Evolutionary conservation across 176 grass and related monocot species (phyloP), one percentile per base, ranked within the genome.

Genomic region (Luzula sylvatica): DNA sequence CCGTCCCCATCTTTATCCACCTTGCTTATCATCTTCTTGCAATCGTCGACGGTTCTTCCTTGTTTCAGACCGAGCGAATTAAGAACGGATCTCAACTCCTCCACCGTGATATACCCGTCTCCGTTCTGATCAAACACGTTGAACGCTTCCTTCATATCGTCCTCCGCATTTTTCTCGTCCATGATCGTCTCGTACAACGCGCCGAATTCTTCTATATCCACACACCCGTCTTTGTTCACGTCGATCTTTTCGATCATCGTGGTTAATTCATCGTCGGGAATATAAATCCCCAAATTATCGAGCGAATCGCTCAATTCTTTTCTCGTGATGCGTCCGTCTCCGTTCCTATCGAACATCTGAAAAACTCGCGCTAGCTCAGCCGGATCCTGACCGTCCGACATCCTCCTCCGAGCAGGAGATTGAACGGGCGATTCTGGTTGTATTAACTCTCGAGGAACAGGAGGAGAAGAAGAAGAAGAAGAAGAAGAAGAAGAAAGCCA

Each of bases 51-150:
- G 0, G 80, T 80, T 32, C 63, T 74, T 3, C 85, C 80, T 18
- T 83, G 80, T 71, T 80, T 83, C 27, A 89, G 7, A 8, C 85
- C 85, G 16, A 89, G 71, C 67, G 79, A 83, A 42, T 75, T 42
- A 48, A 89, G 85, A 66, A 89, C 85, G 0, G 46, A 67, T 56
- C 75, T 54, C 13, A 88, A 65, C 62, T 88, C 85, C 18, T 88
- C 85, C 49, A 79, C 85, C 11, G 85, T 88, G 65, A 88, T 88
- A 69, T 75, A 88, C 38, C 85, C 79, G 51, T 88, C 79, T 40
- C 71, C 85, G 60, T 88, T 83, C 19, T 80, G 79, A 64, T 88
- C 85, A 53, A 88, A 88, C 74, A 88, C 85, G 0, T 59, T 73
- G 79, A 88, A 88, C 20, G 79, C 85, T 79, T 83, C 79, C 52